These are phyloP conservation scores for Strigomonas galati DNA, from an alignment of 208 protist genomes.

Conservation along the genomic window DNA sequence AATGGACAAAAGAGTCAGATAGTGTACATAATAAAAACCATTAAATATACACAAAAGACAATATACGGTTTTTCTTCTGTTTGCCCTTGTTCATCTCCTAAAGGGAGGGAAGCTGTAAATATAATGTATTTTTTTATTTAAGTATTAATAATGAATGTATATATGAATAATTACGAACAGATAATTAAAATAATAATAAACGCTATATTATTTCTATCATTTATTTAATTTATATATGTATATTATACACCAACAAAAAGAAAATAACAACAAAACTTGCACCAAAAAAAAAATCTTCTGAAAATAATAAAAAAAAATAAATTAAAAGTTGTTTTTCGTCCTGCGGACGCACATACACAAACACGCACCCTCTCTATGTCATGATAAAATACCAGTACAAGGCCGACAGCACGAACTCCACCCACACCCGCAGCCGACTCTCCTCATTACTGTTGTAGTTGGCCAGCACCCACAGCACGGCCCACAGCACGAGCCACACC, in stretches of 20 bases:
- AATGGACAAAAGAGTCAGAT: background rate
- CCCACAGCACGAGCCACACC: slow-evolving; percentile 33
- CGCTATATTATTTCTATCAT: background rate
- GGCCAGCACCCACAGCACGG: slow-evolving; percentile 26
- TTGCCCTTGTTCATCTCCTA: no score
- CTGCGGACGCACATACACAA: no score
- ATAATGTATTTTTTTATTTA: no score
- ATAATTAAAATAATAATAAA: background rate
- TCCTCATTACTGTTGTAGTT: slow-evolving; percentile 18
- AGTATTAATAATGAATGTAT: background rate
- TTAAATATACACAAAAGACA: background rate
- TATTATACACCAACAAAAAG: slow-evolving; percentile 7
- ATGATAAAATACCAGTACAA: slow-evolving; percentile 17
- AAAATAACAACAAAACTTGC: slow-evolving; percentile 11
- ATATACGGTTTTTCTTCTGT: background rate
- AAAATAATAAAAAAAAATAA: background rate
- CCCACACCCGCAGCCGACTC: slow-evolving; percentile 16
- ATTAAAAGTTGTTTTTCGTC: slow-evolving; percentile 5
- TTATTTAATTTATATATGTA: background rate
- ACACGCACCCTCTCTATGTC: background rate
- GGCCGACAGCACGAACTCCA: slow-evolving; percentile 33
- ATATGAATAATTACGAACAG: background rate
- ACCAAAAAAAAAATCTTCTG: background rate
- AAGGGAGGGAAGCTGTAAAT: no score
- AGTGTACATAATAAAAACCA: background rate